Percentiles rank a stretch among this genome's conserved stretches.
Evolutionary conservation across 345 rosid genomes (phyloP).

Genomic region (Atalantia buxifolia): DNA sequence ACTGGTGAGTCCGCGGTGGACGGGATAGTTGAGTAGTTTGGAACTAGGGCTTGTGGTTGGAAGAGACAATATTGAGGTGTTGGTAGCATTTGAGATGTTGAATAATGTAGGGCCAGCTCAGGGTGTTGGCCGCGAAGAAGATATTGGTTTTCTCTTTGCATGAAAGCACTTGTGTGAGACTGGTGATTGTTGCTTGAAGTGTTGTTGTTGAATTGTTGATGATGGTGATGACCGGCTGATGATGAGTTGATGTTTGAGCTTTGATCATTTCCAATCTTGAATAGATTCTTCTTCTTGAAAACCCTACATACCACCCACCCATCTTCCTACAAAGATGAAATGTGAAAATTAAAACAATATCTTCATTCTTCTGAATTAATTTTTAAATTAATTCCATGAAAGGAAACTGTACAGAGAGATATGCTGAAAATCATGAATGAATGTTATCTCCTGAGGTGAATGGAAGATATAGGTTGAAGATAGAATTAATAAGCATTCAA

Average conservation of each 20-base stretch:
- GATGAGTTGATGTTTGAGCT: conserved; percentile 59
- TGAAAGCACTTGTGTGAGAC: conserved; percentile 24
- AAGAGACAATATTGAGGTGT: conserved; percentile 46
- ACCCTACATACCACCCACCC: conserved; percentile 97
- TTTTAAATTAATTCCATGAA: no score
- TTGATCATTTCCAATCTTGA: conserved; percentile 61
- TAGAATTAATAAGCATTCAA: no score
- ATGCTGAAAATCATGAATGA: no score
- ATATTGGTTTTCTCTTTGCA: conserved; percentile 53
- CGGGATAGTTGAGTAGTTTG: conserved; percentile 36
- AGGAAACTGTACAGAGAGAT: no score
- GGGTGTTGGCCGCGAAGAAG: conserved; percentile 43
- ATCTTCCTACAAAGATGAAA: conserved; percentile 59
- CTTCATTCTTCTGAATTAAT: no score
- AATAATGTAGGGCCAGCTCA: conserved; percentile 65
- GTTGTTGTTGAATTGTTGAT: conserved; percentile 40
- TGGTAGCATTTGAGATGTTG: conserved; percentile 31
- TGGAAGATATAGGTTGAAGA: no score
- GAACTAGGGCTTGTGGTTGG: conserved; percentile 43
- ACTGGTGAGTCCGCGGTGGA: conserved; percentile 22
- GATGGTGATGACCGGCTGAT: conserved; percentile 31
- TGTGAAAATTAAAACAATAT: no score
- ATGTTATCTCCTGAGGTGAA: no score
- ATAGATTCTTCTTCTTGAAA: conserved; percentile 82
- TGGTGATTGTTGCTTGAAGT: conserved; percentile 25